Conservation (phyloP, 495 filamentous ascomycete species). For the Penicillium roqueforti region DNA sequence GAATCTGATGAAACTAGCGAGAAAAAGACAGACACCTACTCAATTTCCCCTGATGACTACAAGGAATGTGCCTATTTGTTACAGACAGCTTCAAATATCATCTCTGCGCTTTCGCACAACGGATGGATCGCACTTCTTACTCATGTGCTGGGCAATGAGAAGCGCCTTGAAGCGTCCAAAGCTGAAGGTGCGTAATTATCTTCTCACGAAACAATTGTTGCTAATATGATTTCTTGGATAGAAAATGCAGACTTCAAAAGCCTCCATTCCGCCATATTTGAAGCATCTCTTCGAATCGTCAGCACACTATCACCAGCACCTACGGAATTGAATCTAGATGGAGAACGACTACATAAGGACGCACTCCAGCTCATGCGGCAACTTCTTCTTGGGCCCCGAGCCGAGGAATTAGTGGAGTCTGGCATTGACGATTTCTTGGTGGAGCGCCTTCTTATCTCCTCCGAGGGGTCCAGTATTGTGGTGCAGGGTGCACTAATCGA, state of each 20-base stretch:
- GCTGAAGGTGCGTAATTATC: slow-evolving; percentile 30
- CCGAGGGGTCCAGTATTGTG: slow-evolving; percentile 41
- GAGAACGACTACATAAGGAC: slow-evolving; percentile 56
- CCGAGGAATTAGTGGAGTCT: slow-evolving; percentile 59
- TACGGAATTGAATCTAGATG: slow-evolving; percentile 21
- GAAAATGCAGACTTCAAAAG: slow-evolving; percentile 30
- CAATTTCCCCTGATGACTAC: slow-evolving; percentile 55
- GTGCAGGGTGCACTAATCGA: slow-evolving; percentile 74
- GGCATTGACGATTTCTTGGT: slow-evolving; percentile 71
- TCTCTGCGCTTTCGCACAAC: slow-evolving; percentile 46
- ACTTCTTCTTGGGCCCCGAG: slow-evolving; percentile 67
- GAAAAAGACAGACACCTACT: slow-evolving; percentile 12
- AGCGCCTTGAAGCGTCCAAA: slow-evolving; percentile 22
- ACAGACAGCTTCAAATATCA: slow-evolving; percentile 65
- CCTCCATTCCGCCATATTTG: slow-evolving; percentile 39
- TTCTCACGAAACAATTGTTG: neutral
- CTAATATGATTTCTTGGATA: slow-evolving; percentile 13
- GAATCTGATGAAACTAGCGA: slow-evolving; percentile 21
- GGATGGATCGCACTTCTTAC: slow-evolving; percentile 42
- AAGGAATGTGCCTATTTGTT: slow-evolving; percentile 76
- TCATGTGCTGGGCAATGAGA: slow-evolving; percentile 34
- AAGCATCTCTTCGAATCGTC: slow-evolving; percentile 33
- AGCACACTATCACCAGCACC: slow-evolving; percentile 16
- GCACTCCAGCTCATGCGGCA: slow-evolving; percentile 70
- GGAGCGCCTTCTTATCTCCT: slow-evolving; percentile 59